Conservation (phyloP, 2,329 filamentous ascomycete genomes). For the Aspergillus phoenicis region DNA sequence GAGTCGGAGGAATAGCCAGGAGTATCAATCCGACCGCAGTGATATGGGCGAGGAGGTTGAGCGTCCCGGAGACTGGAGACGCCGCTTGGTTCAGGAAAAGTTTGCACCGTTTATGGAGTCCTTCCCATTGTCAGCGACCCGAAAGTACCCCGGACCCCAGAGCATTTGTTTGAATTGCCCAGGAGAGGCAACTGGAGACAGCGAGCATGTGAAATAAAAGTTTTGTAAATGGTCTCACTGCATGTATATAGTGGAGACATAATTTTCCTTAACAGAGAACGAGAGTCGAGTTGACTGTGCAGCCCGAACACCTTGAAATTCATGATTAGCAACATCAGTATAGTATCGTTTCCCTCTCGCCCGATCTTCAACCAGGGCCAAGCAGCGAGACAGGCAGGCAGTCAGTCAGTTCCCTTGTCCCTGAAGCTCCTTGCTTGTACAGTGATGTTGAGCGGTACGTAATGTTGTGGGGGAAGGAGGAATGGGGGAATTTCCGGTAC, state of each 20-base stretch:
- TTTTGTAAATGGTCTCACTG: background rate
- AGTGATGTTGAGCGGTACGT: background rate
- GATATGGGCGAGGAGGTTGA: background rate
- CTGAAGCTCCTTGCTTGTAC: background rate
- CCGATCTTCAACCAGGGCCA: no score
- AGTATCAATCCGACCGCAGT: background rate
- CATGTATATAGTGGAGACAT: background rate
- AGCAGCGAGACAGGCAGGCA: no score
- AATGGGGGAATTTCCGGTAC: background rate
- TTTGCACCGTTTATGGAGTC: conserved; percentile 6
- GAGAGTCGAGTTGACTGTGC: no score
- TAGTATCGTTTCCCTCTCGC: no score
- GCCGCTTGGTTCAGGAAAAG: background rate
- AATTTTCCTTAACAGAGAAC: background rate
- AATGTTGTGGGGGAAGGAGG: background rate
- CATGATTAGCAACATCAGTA: no score
- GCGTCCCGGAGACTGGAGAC: conserved; percentile 4
- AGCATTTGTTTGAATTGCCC: background rate
- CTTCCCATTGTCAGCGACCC: background rate
- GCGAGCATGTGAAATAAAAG: background rate
- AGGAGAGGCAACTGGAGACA: background rate
- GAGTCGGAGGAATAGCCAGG: background rate
- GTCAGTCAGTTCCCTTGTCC: no score
- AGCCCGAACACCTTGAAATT: no score
- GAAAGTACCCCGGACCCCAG: background rate